Base-by-base conservation (phyloP, 139 green algal genomes). In the Asterochloris erici region DNA sequence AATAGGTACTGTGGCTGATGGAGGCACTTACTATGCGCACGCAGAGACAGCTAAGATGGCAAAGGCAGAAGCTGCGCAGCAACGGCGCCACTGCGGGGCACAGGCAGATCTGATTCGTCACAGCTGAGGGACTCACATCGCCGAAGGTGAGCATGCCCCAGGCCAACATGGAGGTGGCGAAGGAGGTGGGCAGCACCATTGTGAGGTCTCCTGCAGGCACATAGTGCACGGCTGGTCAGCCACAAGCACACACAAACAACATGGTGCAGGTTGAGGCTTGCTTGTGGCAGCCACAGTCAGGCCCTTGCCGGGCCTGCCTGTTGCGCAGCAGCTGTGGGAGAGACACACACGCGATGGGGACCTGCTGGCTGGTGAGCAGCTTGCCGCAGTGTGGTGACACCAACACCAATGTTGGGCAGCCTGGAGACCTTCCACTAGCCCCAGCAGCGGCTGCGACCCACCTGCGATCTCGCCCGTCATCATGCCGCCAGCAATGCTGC, bases 181-280 rank as follows among this genome's bases (percentile, higher is more conserved):
- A 96, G 16, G 93, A 91, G 62, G 92, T 91, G 21, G 93, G 94
- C 14, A 91, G 85, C 27, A 87, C 93, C 63, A 91, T 92, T 79
- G 94, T 93, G 47, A 94, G 84, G 64, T 91, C 89, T 68, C 95
- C 88, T 83, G 70, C 79, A 75, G 16, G n/a, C 29, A 64, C 38
- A 15, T 10, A 68, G n/a, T 19, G 24, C 75, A 85, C 11, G 54
- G 9, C 9, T 27, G 9, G 11, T 68, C 17, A 79, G 21, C 75
- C 47, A 17, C 47, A 38, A 29, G 0, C n/a, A 47, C 17, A 61
- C 13, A 62, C 12, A 76, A 13, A 15, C 73, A 78, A 24, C 13
- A 71, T 9, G 19, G 21, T 24, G 17, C 66, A 24, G 17, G 9
- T 71, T 4, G 21, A 71, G 21, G 66, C 21, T 54, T 54, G 38